phyloP scores from a whole-genome alignment of 1,284 basidiomycete species.

The Cryptococcus sp. region DNA sequence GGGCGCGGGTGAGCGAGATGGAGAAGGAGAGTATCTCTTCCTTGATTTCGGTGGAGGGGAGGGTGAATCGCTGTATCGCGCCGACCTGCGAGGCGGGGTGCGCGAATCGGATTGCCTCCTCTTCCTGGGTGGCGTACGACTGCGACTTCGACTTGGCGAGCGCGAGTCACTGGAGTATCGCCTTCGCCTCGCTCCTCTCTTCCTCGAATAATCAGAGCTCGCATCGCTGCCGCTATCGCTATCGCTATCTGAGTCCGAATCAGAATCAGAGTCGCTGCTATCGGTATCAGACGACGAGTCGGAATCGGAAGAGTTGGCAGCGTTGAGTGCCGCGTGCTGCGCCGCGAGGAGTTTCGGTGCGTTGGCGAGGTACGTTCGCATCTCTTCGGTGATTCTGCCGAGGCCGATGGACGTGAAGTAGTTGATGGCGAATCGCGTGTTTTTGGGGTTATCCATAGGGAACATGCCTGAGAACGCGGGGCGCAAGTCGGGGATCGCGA shows the following conservation, averaged over 20 bases:
- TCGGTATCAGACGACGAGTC: slow-evolving; percentile 57
- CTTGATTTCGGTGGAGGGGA: slow-evolving; percentile 18
- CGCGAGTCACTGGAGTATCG: slow-evolving; percentile 20
- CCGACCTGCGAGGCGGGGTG: slow-evolving; percentile 24
- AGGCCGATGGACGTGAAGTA: slow-evolving; percentile 94
- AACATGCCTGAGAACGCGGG: slow-evolving; percentile 81
- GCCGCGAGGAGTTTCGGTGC: slow-evolving; percentile 89
- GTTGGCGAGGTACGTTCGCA: slow-evolving; percentile 94
- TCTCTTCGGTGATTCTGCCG: slow-evolving; percentile 88
- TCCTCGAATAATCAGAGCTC: slow-evolving; percentile 25
- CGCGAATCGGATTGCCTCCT: slow-evolving; percentile 8
- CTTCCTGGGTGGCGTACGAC: slow-evolving; percentile 32
- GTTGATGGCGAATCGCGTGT: slow-evolving; percentile 97
- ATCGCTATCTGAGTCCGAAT: slow-evolving; percentile 49
- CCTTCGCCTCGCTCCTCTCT: slow-evolving; percentile 21
- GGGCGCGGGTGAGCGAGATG: not conserved
- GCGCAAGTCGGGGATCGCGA: slow-evolving; percentile 81
- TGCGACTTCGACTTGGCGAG: slow-evolving; percentile 8
- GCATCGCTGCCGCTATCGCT: slow-evolving; percentile 45
- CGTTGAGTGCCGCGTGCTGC: slow-evolving; percentile 80
- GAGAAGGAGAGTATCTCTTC: slow-evolving; percentile 23
- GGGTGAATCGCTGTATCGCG: slow-evolving; percentile 1
- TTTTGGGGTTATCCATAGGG: slow-evolving; percentile 93
- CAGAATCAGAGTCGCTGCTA: slow-evolving; percentile 44
- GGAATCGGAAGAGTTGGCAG: slow-evolving; percentile 50